Evolutionary conservation across 768 basidiomycete genomes (phyloP), one percentile per base, ranked within the genome.

Genomic region (Termitomyces sp.): DNA sequence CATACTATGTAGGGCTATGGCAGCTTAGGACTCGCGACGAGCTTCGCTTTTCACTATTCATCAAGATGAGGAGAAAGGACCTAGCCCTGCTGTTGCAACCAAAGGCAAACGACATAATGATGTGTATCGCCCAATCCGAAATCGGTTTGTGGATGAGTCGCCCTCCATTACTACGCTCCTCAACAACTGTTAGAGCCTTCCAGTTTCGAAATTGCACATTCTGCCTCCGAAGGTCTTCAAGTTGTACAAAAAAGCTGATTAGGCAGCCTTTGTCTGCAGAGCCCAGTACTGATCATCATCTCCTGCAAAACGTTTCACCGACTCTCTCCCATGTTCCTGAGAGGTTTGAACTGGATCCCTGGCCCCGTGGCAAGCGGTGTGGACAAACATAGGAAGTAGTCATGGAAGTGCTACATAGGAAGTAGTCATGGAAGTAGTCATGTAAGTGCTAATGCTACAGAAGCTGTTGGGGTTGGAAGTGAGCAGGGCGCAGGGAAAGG

Each of bases 191-290:
- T 25, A 1, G 38, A 3, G 11, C 38, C 10, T 38, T 2, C 14
- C 12, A 14, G 38, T 38, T 3, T 29, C 8, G 8, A 45, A 20
- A 50, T 66, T 36, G 62, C 59, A 10, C 72, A 73, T 53, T 82
- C 86, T 31, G 86, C 87, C 0, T 88, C 87, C n/a, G 77, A 85
- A 5, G 78, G 80, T 57, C 69, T 86, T 8, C 77, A 77, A 20
- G 66, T 72, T 10, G 70, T 66, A 77, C 57, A 25, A 25, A 70
- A 34, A 76, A 1, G 25, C 25, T 70, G 4, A 47, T 69, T 6
- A 7, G 37, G 15, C 63, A 55, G 34, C 63, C 67, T 20, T 76
- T 69, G 15, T 53, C 62, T 32, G 42, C 63, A 54, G 72, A 67
- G 60, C 66, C 67, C 43, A 79, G 77, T 63, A 65, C 79, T 10